Percentiles rank a stretch among this genome's conserved stretches.
These are phyloP conservation scores for Plantago ovata DNA, from an alignment of 257 asterid species.

Conservation along the genomic window DNA sequence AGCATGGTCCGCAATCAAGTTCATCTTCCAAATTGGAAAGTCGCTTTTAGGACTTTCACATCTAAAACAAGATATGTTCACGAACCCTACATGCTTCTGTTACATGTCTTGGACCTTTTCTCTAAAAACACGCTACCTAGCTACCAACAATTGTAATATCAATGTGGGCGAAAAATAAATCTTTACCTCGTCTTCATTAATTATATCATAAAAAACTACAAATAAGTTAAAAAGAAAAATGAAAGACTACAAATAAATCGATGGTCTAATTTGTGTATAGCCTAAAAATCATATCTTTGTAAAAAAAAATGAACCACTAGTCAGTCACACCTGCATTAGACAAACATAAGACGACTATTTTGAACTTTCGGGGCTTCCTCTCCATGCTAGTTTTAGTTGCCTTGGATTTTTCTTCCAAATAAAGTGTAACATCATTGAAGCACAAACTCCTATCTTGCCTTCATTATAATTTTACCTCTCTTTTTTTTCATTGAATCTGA, in stretches of 20 bases:
- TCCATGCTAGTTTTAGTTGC: too few species aligned
- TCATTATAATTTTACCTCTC: too few species aligned
- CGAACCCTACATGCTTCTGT: not conserved
- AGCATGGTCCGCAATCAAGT: constrained; percentile 7
- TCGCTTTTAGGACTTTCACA: constrained; percentile 14
- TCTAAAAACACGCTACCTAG: not conserved
- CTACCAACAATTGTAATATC: not conserved
- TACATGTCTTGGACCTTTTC: not conserved
- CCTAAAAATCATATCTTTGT: too few species aligned
- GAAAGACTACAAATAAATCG: too few species aligned
- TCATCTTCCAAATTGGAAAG: constrained; percentile 12
- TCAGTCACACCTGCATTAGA: too few species aligned
- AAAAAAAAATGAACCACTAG: too few species aligned
- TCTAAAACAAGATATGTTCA: not conserved
- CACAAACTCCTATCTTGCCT: not conserved
- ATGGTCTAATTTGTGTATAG: too few species aligned
- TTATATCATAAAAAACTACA: not conserved
- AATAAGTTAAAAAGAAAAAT: not conserved
- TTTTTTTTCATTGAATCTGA: too few species aligned
- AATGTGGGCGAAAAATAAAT: not conserved
- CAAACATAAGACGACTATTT: too few species aligned
- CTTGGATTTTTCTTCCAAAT: too few species aligned
- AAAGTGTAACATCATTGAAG: too few species aligned
- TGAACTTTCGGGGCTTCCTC: too few species aligned
- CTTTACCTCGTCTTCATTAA: not conserved